Evolutionary conservation across 106 monocot genomes (phyloP), one percentile per base, ranked within the genome.

Genomic region (Platanthera guangdongensis): DNA sequence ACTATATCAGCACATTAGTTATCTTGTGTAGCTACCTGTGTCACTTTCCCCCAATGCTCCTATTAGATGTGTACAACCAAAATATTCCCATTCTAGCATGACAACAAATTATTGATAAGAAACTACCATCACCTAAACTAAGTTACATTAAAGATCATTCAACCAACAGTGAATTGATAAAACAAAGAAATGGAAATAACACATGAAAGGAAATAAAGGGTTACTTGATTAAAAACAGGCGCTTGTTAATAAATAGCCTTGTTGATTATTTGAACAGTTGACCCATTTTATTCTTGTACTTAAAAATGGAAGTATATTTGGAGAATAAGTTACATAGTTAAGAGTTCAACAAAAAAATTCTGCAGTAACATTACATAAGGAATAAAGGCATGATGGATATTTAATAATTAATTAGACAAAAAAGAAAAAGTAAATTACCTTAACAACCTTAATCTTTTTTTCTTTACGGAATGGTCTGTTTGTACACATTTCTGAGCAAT

Each of bases 381-480:
- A 30, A 48, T 3, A 71, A 71, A n/a, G 8, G 49, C 1, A 71
- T 16, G 71, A 48, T 7, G 1, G 21, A 62, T 22, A 62, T 21
- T 22, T 62, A 62, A 62, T 15, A 19, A 60, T 8, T 21, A 21
- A 60, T 6, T 21, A 6, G 59, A 60, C 21, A 9, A 60, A 60
- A 60, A 60, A 60, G 59, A 60, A 60, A 39, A 60, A 0, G 59
- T 18, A 47, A 49, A 64, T 77, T 80, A 92, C 97, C 89, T 90
- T 99, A 9, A 99, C 88, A 80, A 94, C 73, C 81, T 86, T 99
- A 60, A 99, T 87, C 86, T 83, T 94, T 71, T 99, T 99, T 28
- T 99, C 97, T 86, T 88, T 99, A 52, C 91, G 85, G 59, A 99
- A 99, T 28, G 93, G 97, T 57, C 86, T 88, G 76, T 99, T 99